A percentile compares a stretch with the other conserved stretches of the same genome.
Evolutionary conservation across 805 yeast genomes (phyloP).

Genomic region (Candida krabiensis): DNA sequence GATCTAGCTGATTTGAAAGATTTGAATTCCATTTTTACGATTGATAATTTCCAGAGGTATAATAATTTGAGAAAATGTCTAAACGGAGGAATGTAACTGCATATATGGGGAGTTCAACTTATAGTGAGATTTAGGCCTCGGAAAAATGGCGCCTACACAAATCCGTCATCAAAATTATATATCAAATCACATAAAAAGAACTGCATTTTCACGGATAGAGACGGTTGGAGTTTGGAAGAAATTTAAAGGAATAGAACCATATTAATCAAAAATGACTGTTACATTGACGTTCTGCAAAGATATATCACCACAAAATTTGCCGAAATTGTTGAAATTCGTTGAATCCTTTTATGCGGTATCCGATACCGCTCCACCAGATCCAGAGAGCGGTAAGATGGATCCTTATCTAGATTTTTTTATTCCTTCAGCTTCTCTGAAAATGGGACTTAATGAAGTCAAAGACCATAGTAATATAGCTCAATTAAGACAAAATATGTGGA

Average conservation of each 20-base stretch:
- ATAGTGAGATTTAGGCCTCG: neutral
- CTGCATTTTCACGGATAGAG: neutral
- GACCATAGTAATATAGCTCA: constrained; percentile 7
- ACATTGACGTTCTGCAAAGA: constrained; percentile 3
- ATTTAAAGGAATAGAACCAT: neutral
- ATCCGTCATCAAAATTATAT: neutral
- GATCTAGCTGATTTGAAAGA: neutral
- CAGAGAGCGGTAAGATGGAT: constrained; percentile 1
- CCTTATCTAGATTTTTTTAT: constrained; percentile 11
- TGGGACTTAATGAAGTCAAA: constrained; percentile 9
- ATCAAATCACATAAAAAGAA: too few species aligned
- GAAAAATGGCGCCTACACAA: neutral
- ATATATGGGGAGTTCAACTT: neutral
- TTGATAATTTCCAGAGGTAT: too few species aligned
- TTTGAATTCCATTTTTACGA: too few species aligned
- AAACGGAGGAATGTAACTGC: neutral
- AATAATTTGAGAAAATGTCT: neutral
- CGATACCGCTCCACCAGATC: constrained; percentile 9
- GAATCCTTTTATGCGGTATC: constrained; percentile 13
- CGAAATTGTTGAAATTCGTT: constrained; percentile 8
- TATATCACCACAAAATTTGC: constrained; percentile 5
- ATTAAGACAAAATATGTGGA: constrained; percentile 17
- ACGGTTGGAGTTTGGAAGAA: neutral
- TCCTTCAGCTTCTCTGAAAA: constrained; percentile 8
- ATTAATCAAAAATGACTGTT: neutral